Evolutionary conservation across 2,329 filamentous ascomycete species (phyloP).

Genomic region (Penicillium sp.): DNA sequence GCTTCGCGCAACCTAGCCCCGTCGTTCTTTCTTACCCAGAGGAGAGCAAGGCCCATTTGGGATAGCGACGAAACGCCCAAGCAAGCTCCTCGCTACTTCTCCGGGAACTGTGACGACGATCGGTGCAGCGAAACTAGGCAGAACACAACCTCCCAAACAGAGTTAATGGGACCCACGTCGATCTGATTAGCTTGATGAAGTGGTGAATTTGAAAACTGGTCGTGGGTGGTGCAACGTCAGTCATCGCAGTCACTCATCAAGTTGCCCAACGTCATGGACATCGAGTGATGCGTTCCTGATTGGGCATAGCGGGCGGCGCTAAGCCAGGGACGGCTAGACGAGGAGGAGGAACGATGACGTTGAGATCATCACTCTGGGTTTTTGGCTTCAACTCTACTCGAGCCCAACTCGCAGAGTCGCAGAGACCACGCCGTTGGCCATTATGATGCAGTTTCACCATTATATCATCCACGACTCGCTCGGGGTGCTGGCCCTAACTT

Average conservation of each 20-base stretch:
- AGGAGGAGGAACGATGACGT: constrained; percentile 40
- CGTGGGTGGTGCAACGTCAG: constrained; percentile 37
- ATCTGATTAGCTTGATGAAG: constrained; percentile 16
- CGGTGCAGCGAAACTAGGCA: constrained; percentile 9
- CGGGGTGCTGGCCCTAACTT: constrained; percentile 1
- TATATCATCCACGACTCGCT: constrained; percentile 33
- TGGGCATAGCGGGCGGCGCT: constrained; percentile 26
- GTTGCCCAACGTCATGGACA: constrained; percentile 39
- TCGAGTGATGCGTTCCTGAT: constrained; percentile 22
- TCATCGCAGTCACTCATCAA: constrained; percentile 14
- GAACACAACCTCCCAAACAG: constrained; percentile 24
- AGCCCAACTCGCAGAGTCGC: constrained; percentile 4
- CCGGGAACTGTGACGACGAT: constrained; percentile 10
- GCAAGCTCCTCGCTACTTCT: neutral
- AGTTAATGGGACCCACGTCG: constrained; percentile 27
- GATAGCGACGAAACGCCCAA: neutral
- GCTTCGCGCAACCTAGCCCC: constrained; percentile 8
- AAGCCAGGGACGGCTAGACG: constrained; percentile 29
- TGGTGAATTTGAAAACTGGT: constrained; percentile 15
- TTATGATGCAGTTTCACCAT: constrained; percentile 30
- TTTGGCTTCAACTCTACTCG: constrained; percentile 7
- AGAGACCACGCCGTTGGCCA: neutral
- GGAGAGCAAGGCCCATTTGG: neutral
- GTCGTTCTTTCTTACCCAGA: neutral
- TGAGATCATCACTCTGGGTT: constrained; percentile 30